Base-by-base conservation (phyloP, 805 yeast genomes). In the Candida khao-thaluensis region DNA sequence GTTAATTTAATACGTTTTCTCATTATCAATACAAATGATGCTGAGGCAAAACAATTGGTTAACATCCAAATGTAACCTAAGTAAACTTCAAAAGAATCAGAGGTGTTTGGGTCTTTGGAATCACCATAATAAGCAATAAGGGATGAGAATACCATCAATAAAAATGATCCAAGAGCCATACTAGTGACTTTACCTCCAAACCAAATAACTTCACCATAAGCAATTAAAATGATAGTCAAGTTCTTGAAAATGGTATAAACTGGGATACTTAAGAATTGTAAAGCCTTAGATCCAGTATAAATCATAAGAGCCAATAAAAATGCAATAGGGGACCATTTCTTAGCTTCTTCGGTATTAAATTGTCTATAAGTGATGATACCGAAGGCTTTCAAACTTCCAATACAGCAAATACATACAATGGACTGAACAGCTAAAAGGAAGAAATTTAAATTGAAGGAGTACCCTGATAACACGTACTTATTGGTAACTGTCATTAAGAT, bases 191-290 rank as follows among this genome's bases (percentile, higher is more conserved):
- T 67, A 49, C 97, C 97, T 46, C 96, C 96, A 56, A 91, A 93
- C 95, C 96, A 91, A 45, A 93, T 54, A 24, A 91, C 97, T 70
- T 93, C 99, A 71, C 98, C 98, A 62, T 93, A 93, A 24, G 99
- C 98, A 62, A 93, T 93, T 59, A 93, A 72, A 51, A 93, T 91
- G 59, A 93, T 93, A 46, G 99, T 91, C 66, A 93, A 79, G 69
- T 93, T 93, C 77, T 93, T 93, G 83, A 93, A 93, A 54, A 93
- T 91, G 49, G 99, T 93, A 76, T 89, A 93, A 43, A 93, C 95
- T 38, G 99, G 99, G 43, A 93, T 90, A 37, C 91, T 73, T 59
- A 93, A 79, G 69, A 68, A 88, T 67, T 88, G 95, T 56, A 93
- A 74, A 40, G 98, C 96, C 74, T 90, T 93, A 41, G 96, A 86